Evolutionary conservation across 345 rosid species (phyloP), one percentile per base, ranked within the genome.

Genomic region (Dovyalis caffra): DNA sequence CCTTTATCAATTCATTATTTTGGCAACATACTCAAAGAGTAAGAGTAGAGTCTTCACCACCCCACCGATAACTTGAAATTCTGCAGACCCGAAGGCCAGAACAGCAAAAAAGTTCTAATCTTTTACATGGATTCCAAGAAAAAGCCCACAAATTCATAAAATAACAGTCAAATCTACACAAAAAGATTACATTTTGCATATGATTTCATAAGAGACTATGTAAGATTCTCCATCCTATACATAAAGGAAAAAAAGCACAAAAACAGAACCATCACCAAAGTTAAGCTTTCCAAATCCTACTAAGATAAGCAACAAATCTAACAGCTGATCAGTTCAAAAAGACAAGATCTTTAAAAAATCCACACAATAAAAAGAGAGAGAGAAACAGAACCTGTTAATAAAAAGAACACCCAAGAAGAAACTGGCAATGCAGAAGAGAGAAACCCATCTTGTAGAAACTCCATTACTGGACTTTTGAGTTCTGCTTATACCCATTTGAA

Each of bases 391-490:
- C 96, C 96, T 91, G 90, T 91, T 85, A 67, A 89, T 86, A 74
- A 91, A 85, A 83, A 89, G 81, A 81, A 84, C 86, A 29, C 93
- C 93, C 73, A 87, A 79, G 86, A 89, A 81, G 85, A 91, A 91
- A 82, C 93, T 91, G 71, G 88, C 89, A 83, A 84, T 83, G 90
- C 92, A 91, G 79, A 86, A 88, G 70, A 86, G 45, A 60, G 87
- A 78, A 63, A 89, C 90, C 92, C 91, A 88, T 83, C 85, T 83
- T 77, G 92, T 88, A 62, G 93, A 87, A 58, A 91, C 82, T 78
- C 91, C 93, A 76, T 78, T 85, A 64, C 51, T 83, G 79, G 83
- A 71, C 79, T 83, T 91, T 66, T 83, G 90, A 84, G 90, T 77
- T 75, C 96, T 88, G 81, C 82, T 79, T 21, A 85, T 53, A 75